These are phyloP conservation scores for Phytophthora capsici DNA, from an alignment of 352 stramenopile species.

Conservation along the genomic window DNA sequence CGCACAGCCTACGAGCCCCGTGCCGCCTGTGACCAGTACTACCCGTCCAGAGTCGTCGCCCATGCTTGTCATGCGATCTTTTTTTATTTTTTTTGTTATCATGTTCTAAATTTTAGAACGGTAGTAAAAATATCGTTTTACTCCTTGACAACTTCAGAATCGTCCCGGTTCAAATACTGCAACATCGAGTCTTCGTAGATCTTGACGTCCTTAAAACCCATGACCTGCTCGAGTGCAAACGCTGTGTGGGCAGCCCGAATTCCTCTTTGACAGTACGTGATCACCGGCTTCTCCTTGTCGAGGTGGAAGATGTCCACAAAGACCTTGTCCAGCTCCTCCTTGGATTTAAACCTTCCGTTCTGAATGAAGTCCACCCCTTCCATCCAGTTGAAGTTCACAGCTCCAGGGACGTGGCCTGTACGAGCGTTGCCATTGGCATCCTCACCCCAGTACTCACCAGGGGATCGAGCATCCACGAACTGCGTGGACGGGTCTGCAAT, in stretches of 20 bases:
- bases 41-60: slow-evolving; percentile 24
- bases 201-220: slow-evolving; percentile 39
- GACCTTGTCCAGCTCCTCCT: slow-evolving; percentile 56
- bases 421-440: slow-evolving; percentile 41
- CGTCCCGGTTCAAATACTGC: slow-evolving; percentile 78
- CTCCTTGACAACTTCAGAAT: slow-evolving; percentile 58
- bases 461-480: slow-evolving; percentile 44
- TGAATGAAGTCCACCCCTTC: slow-evolving; percentile 53
- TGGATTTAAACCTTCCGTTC: slow-evolving; percentile 69
- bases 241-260: slow-evolving; percentile 74
- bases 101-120: too few species aligned
- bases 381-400: slow-evolving; percentile 79
- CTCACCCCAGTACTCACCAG: slow-evolving; percentile 38
- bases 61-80: slow-evolving; percentile 20
- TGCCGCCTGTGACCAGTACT: slow-evolving; percentile 96
- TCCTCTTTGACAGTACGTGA: slow-evolving; percentile 79
- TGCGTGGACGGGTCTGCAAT: slow-evolving; percentile 35
- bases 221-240: slow-evolving; percentile 74
- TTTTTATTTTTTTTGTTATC: background rate
- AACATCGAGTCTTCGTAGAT: slow-evolving; percentile 82
- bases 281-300: slow-evolving; percentile 54
- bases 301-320: slow-evolving; percentile 48
- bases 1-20: slow-evolving; percentile 92
- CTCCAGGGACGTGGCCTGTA: slow-evolving; percentile 65
- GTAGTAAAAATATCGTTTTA: background rate